Conservation (phyloP, 805 yeast species). For the Candida koratica region DNA sequence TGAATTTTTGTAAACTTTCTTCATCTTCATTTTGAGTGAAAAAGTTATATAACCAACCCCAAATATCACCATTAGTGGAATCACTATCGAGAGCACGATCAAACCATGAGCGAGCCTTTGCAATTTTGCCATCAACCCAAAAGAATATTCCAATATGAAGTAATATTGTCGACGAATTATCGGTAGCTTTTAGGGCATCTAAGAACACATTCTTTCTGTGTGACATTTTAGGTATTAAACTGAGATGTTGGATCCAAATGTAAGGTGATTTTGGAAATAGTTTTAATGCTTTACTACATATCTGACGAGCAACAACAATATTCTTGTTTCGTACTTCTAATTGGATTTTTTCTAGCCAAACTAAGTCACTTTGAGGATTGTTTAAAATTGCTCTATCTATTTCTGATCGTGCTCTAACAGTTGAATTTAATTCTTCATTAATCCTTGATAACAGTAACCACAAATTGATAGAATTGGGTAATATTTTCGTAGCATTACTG, state of each 20-base stretch:
- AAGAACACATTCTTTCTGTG: constrained; percentile 55
- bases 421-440: constrained; percentile 43
- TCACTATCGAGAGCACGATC: constrained; percentile 60
- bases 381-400: constrained; percentile 62
- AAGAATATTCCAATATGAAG: constrained; percentile 63
- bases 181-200: constrained; percentile 67
- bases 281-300: constrained; percentile 57
- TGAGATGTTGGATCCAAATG: constrained; percentile 65
- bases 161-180: constrained; percentile 56
- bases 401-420: constrained; percentile 63
- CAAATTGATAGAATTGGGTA: constrained; percentile 42
- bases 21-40: constrained; percentile 34
- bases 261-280: constrained; percentile 53
- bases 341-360: constrained; percentile 57
- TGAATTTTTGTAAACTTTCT: constrained; percentile 34
- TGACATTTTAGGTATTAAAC: constrained; percentile 43
- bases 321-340: constrained; percentile 56
- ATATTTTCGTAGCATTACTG: constrained; percentile 44
- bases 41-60: constrained; percentile 62
- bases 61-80: constrained; percentile 65
- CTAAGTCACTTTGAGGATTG: constrained; percentile 44
- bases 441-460: constrained; percentile 54
- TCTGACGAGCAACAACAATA: constrained; percentile 46
- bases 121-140: constrained; percentile 58
- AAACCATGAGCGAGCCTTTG: constrained; percentile 70